These are phyloP conservation scores for Ceratorhiza oryzae-sativae DNA, from an alignment of 1,284 basidiomycete genomes.

Conservation along the genomic window DNA sequence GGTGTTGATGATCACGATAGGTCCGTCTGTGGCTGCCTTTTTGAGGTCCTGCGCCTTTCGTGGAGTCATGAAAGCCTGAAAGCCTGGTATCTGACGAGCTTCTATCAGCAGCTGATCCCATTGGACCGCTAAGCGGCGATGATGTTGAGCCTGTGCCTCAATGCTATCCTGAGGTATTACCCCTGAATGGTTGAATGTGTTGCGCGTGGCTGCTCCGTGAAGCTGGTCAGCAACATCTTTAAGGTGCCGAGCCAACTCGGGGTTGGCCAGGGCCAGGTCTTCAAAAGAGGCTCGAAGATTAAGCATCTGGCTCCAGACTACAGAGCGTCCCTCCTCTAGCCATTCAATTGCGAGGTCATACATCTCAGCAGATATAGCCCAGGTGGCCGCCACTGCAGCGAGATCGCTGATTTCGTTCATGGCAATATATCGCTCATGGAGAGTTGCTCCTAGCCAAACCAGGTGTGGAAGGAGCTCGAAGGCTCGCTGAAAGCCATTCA, in stretches of 20 bases:
- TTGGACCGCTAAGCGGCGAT: constrained; percentile 16
- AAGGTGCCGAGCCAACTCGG: neutral
- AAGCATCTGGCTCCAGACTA: constrained; percentile 12
- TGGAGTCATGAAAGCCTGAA: constrained; percentile 41
- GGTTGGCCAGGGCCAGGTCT: neutral
- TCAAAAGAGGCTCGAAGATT: constrained; percentile 1
- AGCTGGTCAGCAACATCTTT: neutral
- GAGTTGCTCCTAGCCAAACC: neutral
- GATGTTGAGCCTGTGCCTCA: neutral
- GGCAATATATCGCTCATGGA: neutral
- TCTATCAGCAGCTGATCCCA: constrained; percentile 27
- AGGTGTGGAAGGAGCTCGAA: neutral
- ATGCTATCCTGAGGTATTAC: neutral
- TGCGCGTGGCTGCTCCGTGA: neutral
- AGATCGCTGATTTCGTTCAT: neutral
- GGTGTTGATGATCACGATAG: constrained; percentile 50
- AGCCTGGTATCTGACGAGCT: constrained; percentile 29
- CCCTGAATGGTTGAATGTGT: no score
- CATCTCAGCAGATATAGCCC: neutral
- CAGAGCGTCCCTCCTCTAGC: constrained; percentile 18
- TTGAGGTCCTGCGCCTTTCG: constrained; percentile 41
- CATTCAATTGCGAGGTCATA: constrained; percentile 7
- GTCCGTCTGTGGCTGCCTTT: constrained; percentile 46
- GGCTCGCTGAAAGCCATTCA: neutral
- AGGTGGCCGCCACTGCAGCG: constrained; percentile 4